Conservation (phyloP, 345 rosid species). For the Gossypium rotundifolium region DNA sequence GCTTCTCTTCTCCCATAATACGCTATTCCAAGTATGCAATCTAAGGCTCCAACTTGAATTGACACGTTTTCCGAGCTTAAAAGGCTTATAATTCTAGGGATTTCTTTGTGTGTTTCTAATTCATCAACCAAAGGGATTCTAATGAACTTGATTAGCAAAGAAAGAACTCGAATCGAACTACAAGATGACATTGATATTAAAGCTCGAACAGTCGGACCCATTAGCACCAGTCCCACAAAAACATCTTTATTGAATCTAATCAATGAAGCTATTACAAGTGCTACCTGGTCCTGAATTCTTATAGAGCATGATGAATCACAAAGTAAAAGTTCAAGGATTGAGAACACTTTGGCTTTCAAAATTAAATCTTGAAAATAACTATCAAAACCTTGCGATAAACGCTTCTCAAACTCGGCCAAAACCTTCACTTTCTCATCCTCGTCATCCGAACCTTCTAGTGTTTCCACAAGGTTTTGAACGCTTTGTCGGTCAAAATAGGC, state of each 20-base stretch:
- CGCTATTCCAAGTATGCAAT: conserved; percentile 42
- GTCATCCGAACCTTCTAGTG: conserved; percentile 16
- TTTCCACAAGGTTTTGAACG: conserved; percentile 25
- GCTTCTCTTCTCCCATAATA: conserved; percentile 48
- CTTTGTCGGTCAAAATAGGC: conserved; percentile 26
- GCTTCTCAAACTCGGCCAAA: conserved; percentile 33
- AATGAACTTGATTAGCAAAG: conserved; percentile 32
- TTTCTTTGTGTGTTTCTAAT: conserved; percentile 35
- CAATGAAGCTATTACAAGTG: conserved; percentile 29
- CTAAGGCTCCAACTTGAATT: conserved; percentile 21
- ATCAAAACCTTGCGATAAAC: conserved; percentile 42
- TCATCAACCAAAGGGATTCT: conserved; percentile 48
- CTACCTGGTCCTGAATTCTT: conserved; percentile 28
- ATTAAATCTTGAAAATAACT: conserved; percentile 44
- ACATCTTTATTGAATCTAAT: conserved; percentile 50
- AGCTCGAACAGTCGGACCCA: conserved; percentile 41
- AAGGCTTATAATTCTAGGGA: conserved; percentile 32
- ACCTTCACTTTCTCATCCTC: conserved; percentile 30
- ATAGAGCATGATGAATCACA: conserved; percentile 26
- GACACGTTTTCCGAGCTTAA: conserved; percentile 23
- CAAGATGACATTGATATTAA: conserved; percentile 35
- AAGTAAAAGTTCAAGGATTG: conserved; percentile 31
- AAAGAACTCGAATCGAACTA: conserved; percentile 32
- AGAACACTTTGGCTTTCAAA: conserved; percentile 37
- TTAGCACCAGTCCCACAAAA: conserved; percentile 52